phyloP scores from a whole-genome alignment of 176 grass and related monocot species.

The Oropetium thomaeum region DNA sequence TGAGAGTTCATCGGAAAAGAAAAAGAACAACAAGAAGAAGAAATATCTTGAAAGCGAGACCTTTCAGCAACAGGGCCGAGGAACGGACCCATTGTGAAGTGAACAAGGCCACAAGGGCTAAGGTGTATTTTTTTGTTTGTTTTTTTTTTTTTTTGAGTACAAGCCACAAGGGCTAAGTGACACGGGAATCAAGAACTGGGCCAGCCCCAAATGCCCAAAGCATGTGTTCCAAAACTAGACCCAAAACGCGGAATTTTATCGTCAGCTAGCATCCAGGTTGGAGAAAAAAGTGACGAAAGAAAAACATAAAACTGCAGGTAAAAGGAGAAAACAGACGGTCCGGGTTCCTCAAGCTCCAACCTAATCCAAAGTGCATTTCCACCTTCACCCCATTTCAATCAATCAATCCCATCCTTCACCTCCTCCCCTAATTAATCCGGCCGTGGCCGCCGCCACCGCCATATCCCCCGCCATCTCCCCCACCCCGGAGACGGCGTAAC shows the following conservation, averaged over 20 bases:
- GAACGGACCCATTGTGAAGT: background rate
- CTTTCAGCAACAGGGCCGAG: background rate
- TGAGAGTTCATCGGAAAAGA: no score
- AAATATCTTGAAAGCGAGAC: no score
- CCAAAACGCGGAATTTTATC: background rate
- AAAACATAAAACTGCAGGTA: background rate
- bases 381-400: background rate
- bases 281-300: background rate
- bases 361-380: constrained; percentile 10
- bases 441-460: constrained; percentile 13
- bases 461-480: constrained; percentile 27
- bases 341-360: background rate
- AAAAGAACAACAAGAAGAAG: no score
- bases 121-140: no score
- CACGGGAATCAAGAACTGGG: background rate
- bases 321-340: constrained; percentile 17
- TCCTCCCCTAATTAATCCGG: constrained; percentile 25
- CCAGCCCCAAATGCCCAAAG: no score
- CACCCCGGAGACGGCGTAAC: constrained; percentile 32
- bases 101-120: no score
- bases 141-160: no score
- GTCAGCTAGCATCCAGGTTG: background rate
- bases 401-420: background rate
- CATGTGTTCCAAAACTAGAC: background rate
- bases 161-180: background rate